Evolutionary conservation across 1,284 basidiomycete species (phyloP).

Genomic region (Leccinum fuscescens): DNA sequence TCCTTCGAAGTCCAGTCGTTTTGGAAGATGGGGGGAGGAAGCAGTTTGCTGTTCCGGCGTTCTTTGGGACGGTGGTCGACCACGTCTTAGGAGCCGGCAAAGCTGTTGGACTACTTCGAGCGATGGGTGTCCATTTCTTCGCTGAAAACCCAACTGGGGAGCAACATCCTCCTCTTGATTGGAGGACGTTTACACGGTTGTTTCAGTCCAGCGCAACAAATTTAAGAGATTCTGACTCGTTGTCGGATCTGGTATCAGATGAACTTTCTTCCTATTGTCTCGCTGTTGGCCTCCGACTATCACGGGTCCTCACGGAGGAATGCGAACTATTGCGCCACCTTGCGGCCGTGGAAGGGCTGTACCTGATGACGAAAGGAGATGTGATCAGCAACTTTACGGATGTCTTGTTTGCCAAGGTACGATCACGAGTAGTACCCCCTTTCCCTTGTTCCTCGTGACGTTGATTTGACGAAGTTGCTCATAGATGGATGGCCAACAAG

Average conservation of each 20-base stretch:
- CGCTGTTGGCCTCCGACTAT: slow-evolving; percentile 53
- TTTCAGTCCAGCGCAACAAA: slow-evolving; percentile 25
- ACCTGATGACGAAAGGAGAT: slow-evolving; percentile 71
- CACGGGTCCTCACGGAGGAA: slow-evolving; percentile 62
- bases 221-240: slow-evolving; percentile 52
- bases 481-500: slow-evolving; percentile 69
- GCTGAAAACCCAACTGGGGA: slow-evolving; percentile 25
- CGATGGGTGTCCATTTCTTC: slow-evolving; percentile 35
- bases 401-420: slow-evolving; percentile 68
- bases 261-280: slow-evolving; percentile 61
- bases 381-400: slow-evolving; percentile 72
- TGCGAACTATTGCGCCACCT: slow-evolving; percentile 72
- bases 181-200: slow-evolving; percentile 35
- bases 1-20: slow-evolving; percentile 44
- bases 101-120: slow-evolving; percentile 68
- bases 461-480: background rate
- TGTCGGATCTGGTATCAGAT: slow-evolving; percentile 63
- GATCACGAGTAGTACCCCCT: slow-evolving; percentile 13
- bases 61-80: slow-evolving; percentile 57
- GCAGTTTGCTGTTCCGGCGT: slow-evolving; percentile 52
- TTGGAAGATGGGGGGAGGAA: slow-evolving; percentile 34
- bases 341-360: slow-evolving; percentile 69
- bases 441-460: background rate
- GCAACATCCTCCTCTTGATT: slow-evolving; percentile 13
- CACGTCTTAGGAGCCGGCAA: slow-evolving; percentile 73